Evolutionary conservation across 345 rosid species (phyloP), one percentile per base, ranked within the genome.

Genomic region (Eucalyptus decipiens): DNA sequence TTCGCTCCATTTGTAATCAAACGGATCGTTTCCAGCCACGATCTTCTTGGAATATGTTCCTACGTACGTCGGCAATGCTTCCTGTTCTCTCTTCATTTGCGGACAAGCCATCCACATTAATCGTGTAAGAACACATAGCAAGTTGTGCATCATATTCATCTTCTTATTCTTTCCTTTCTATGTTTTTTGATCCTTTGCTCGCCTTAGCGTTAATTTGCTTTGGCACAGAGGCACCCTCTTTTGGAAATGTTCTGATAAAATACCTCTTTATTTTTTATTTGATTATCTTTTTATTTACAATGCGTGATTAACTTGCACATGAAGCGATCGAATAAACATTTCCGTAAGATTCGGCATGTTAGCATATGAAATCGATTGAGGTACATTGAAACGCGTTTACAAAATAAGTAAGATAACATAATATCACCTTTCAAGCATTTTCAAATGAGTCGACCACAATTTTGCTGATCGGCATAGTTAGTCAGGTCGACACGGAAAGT

Each of bases 401-500:
- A 17, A 18, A 9, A 19, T 19, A 5, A 72, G 0, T 19, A 72
- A 72, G 45, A 72, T 10, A 15, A n/a, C 17, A 3, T 21, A 3
- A 72, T 37, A 72, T 37, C 56, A 19, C 15, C 0, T 72, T 72
- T 69, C 42, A 69, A 34, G 4, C 42, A 69, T 2, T 69, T 37
- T 72, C 45, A 19, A 3, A 34, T 34, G 34, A 34, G 14, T 18
- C 43, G 32, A 34, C 1, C 24, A 9, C 80, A 10, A 37, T 24
- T 72, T 21, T 72, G 28, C 1, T 2, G 0, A 72, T 72, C 0
- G 9, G 26, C 81, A 19, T 0, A 9, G 4, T 19, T 11, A 12
- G 2, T 10, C 0, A 15, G 81, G 14, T 2, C 0, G 8, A 34
- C 2, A 3, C 4, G 24, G 0, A 72, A 67, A 3, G 18, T 19